Conservation (phyloP, 192 early-diverging fungal species). For the Coemansia sp. region DNA sequence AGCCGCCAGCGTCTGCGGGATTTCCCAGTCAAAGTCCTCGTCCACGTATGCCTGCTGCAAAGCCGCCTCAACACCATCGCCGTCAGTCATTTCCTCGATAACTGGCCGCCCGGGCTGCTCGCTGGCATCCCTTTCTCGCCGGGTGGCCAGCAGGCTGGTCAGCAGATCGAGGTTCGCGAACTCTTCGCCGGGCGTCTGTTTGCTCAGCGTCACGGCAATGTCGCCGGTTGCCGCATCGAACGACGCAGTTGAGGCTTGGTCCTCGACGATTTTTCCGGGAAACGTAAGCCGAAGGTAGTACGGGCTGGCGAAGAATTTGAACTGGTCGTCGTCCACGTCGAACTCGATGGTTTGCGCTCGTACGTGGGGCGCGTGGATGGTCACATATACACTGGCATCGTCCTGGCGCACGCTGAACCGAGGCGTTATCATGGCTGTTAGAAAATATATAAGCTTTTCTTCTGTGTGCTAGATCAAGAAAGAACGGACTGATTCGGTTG, state of each 20-base stretch:
- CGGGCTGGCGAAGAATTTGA: conserved; percentile 84
- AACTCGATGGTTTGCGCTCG: conserved; percentile 86
- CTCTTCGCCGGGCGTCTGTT: conserved; percentile 69
- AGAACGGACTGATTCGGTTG: too few species aligned
- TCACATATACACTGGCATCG: conserved; percentile 66
- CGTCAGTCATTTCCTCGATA: conserved; percentile 36
- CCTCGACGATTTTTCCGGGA: conserved; percentile 76
- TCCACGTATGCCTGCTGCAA: conserved; percentile 11
- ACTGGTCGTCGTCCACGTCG: conserved; percentile 72
- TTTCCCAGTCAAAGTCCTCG: conserved; percentile 82
- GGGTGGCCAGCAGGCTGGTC: conserved; percentile 73
- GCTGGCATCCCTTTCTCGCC: conserved; percentile 53
- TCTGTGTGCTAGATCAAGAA: too few species aligned
- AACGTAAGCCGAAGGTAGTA: conserved; percentile 90
- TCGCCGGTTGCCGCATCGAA: conserved; percentile 78
- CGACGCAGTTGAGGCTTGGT: conserved; percentile 72
- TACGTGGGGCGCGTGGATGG: conserved; percentile 78
- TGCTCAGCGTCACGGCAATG: conserved; percentile 70
- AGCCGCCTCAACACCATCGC: conserved; percentile 5
- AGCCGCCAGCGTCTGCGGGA: conserved; percentile 62
- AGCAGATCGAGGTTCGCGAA: conserved; percentile 90
- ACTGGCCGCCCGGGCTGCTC: conserved; percentile 12
- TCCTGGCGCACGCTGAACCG: conserved; percentile 75
- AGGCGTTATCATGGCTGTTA: conserved; percentile 91
- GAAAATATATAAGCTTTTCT: background rate